A percentile compares a stretch with the other conserved stretches of the same genome.
These are phyloP conservation scores for Excoecaria cochinchinensis DNA, from an alignment of 345 rosid species.

Conservation along the genomic window DNA sequence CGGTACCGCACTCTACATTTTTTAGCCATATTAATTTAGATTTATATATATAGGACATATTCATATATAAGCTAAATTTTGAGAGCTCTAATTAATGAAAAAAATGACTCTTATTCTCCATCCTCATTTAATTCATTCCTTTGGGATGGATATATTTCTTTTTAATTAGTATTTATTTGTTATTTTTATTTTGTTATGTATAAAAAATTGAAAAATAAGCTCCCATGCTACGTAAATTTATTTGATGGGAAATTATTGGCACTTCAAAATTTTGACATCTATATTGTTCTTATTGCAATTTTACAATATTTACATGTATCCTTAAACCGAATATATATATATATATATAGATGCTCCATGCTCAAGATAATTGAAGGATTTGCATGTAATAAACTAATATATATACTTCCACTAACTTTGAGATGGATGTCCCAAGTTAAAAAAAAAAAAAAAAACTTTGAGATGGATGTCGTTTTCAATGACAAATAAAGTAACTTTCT, in stretches of 20 bases:
- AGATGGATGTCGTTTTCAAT: not conserved
- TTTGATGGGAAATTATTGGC: not conserved
- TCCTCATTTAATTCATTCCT: too few species aligned
- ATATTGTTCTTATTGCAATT: not conserved
- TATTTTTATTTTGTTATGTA: not conserved
- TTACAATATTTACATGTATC: not conserved
- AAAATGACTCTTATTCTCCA: too few species aligned
- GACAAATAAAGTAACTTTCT: not conserved
- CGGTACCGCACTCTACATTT: too few species aligned
- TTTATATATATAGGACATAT: too few species aligned
- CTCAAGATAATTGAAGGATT: not conserved
- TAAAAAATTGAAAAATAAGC: not conserved
- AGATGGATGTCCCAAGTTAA: not conserved
- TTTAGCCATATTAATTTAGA: too few species aligned
- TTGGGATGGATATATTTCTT: too few species aligned
- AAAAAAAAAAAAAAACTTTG: too few species aligned
- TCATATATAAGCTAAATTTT: too few species aligned
- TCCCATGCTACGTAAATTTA: constrained; percentile 7
- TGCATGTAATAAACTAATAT: not conserved
- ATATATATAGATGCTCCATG: too few species aligned
- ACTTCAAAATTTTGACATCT: too few species aligned
- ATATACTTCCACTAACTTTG: not conserved
- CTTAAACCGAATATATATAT: not conserved
- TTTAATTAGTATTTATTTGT: too few species aligned
- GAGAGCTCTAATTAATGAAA: too few species aligned